Evolutionary conservation across 2,329 filamentous ascomycete genomes (phyloP).

Genomic region (Cladosporium velox): DNA sequence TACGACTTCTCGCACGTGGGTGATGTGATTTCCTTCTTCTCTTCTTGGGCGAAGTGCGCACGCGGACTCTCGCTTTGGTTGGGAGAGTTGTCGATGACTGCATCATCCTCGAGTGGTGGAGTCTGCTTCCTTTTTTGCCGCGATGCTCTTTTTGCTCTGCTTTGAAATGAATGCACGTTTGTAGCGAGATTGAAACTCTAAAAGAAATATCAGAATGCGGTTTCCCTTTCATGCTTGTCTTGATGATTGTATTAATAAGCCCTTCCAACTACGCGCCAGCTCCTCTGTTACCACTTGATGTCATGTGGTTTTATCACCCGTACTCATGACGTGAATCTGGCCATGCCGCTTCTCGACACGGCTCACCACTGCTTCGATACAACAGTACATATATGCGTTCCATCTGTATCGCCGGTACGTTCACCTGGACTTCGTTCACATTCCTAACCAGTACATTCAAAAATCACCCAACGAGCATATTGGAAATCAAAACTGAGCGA

Average conservation of each 20-base stretch:
- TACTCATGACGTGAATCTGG: too few species aligned
- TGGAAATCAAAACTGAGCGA: not conserved
- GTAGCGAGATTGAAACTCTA: slow-evolving; percentile 21
- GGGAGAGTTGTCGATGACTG: slow-evolving; percentile 9
- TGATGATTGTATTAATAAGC: not conserved
- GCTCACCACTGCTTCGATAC: not conserved
- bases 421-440: not conserved
- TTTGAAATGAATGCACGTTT: slow-evolving; percentile 23
- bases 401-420: not conserved
- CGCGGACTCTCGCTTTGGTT: slow-evolving; percentile 20
- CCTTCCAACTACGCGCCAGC: too few species aligned
- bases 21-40: slow-evolving; percentile 20
- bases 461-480: not conserved
- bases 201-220: slow-evolving; percentile 19
- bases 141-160: slow-evolving; percentile 18
- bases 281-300: too few species aligned
- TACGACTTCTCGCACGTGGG: not conserved
- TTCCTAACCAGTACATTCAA: too few species aligned
- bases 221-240: not conserved
- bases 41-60: slow-evolving; percentile 17
- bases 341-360: not conserved
- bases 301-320: too few species aligned
- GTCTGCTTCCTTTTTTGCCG: slow-evolving; percentile 12
- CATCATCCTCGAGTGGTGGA: slow-evolving; percentile 15
- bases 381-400: not conserved